Evolutionary conservation across 2,329 filamentous ascomycete species (phyloP), one percentile per base, ranked within the genome.

Genomic region (Tolypocladium pustulatum): DNA sequence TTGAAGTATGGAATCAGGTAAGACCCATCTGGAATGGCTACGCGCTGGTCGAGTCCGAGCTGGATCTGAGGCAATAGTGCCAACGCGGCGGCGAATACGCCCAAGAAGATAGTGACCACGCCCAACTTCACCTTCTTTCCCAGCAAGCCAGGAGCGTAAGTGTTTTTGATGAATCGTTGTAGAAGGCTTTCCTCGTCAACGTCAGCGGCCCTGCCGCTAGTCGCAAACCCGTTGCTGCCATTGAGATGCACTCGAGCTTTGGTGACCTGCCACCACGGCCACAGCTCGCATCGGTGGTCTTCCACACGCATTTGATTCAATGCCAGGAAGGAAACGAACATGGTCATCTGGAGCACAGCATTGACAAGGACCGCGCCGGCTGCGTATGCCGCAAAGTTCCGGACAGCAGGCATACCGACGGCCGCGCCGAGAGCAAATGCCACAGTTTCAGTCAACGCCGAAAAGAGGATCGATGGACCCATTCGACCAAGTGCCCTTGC

Each of bases 1-100:
- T 97, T 91, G 74, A 99, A 99, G 73, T 96, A 99, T 12, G 89
- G 85, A 62, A 99, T 96, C 56, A 99, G 78, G 70, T 99, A 99
- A 1, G 93, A 97, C 67, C 90, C 92, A 63, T 89, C 90, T 0
- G 94, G 94, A 59, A 99, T 89, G 13, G 94, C 94, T 58, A 97
- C 93, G 22, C 94, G 86, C 74, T 99, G 94, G 68, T 99, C 94
- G 34, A 99, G 79, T 0, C 94, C 94, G 49, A 99, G 83, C 65
- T 93, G 76, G 22, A 99, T 85, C 63, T 87, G 83, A 0, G 94
- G 95, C 20, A 97, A 81, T 37, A 99, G 77, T 1, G 92, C 91
- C 30, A 99, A 73, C 13, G 88, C 91, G 25, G 89, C 89, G 0
- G 93, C 89, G 66, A 99, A 92, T 20, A 97, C 72, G 1, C 90